Evolutionary conservation across 164 flowering plant genomes (phyloP).

Genomic region (Hamamelis virginiana): DNA sequence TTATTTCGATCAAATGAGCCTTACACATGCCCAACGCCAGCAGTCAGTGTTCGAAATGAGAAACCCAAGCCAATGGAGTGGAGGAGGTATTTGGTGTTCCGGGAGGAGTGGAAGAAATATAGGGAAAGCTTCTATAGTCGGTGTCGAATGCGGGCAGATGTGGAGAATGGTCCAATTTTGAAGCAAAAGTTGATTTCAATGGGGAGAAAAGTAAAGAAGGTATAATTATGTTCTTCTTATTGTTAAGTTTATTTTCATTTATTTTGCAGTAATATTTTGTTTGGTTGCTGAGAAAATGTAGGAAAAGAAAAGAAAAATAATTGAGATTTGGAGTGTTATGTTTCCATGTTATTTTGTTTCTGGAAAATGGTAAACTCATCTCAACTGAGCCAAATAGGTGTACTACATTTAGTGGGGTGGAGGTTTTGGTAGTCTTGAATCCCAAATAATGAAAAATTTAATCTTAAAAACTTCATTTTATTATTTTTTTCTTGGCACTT

Average conservation of each 20-base stretch:
- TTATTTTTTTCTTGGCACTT: not conserved
- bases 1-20: too few species aligned
- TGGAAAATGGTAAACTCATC: not conserved
- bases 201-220: constrained; percentile 71
- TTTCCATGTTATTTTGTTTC: not conserved
- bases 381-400: not conserved
- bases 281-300: not conserved
- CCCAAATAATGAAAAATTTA: not conserved
- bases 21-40: too few species aligned
- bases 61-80: constrained; percentile 76
- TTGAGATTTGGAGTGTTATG: not conserved
- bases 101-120: constrained; percentile 90
- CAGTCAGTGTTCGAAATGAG: too few species aligned
- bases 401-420: too few species aligned
- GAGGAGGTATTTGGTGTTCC: constrained; percentile 74
- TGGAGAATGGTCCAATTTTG: constrained; percentile 52
- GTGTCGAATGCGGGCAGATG: constrained; percentile 56
- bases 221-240: constrained; percentile 22
- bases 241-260: not conserved
- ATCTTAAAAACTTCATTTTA: not conserved
- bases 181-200: constrained; percentile 53
- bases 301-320: not conserved
- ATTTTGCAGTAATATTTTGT: not conserved
- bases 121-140: constrained; percentile 64
- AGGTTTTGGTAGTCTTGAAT: not conserved